phyloP scores from a whole-genome alignment of 2,329 filamentous ascomycete genomes.

The Trichoderma guizhouense region DNA sequence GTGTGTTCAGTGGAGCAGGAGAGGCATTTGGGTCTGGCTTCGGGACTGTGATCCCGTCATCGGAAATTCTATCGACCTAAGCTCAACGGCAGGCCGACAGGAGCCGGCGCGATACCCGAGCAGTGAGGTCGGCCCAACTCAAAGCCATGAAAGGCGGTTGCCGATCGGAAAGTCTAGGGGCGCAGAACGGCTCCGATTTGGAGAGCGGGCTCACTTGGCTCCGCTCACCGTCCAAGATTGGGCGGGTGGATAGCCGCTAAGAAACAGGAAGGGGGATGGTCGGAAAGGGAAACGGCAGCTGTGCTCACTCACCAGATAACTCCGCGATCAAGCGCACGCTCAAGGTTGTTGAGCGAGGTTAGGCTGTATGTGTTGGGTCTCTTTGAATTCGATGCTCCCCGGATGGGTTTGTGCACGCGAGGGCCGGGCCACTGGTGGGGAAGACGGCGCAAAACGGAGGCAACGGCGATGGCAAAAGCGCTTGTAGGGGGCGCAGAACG shows the following conservation, averaged over 20 bases:
- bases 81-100: constrained; percentile 10
- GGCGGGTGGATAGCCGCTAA: constrained; percentile 12
- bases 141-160: neutral
- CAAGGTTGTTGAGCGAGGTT: neutral
- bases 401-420: neutral
- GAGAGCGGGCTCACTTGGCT: constrained; percentile 16
- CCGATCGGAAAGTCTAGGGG: constrained; percentile 16
- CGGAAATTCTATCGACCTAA: constrained; percentile 2
- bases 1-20: neutral
- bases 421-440: neutral
- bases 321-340: neutral
- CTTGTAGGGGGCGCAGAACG: neutral
- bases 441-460: neutral
- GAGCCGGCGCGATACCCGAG: constrained; percentile 7
- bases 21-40: neutral
- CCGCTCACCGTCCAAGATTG: constrained; percentile 21
- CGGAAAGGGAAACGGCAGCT: neutral
- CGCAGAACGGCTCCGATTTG: neutral
- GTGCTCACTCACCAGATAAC: constrained; percentile 14
- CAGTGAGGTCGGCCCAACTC: neutral
- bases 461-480: neutral
- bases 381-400: neutral
- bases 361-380: neutral
- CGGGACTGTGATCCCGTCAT: constrained; percentile 5
- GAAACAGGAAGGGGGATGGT: neutral